Base-by-base conservation (phyloP, 2,329 filamentous ascomycete species). In the Colletotrichum neosansevieriae region DNA sequence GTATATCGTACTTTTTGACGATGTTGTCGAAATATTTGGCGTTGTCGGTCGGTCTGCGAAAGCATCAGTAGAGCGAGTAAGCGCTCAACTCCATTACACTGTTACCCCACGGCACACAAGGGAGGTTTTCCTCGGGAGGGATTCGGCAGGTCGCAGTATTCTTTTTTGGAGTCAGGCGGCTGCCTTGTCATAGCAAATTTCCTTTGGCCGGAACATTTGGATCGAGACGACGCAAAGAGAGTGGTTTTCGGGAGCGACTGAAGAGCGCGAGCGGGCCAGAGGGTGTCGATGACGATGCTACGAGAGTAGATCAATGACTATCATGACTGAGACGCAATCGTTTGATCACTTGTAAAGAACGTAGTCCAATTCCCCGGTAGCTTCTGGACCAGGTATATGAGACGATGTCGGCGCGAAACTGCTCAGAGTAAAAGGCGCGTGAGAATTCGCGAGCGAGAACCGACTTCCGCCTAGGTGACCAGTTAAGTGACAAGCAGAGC, bases 261-360 rank as follows among this genome's bases (percentile, higher is more conserved):
- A 59, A 58, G 61, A 36, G 67, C 70, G 63, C 69, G 42, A 59
- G 53, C 67, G 67, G 70, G 59, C 57, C 61, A 69, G 15, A 19
- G 40, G 38, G 36, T 58, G 63, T 58, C 38, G 42, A 68, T 70
- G 58, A 58, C 42, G 63, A 62, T 56, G 38, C 58, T 69, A 69
- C 63, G 50, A 69, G 34, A 58, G 61, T 63, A 69, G 58, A 67
- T 59, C 34, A 69, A 69, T 63, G 67, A 69, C 50, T 58, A 63
- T 67, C 38, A 69, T 67, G 67, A 69, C 67, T 66, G 54, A 69
- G 44, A 54, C 29, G 42, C 61, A 49, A 69, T 66, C 61, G 54
- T 54, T 69, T 50, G 54, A 60, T 69, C 40, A 53, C 47, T 40
- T 40, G 32, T 45, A 13, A 6, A 19, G 32, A 40, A 1, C 12